Base-by-base conservation (phyloP, 768 basidiomycete species). In the Clitopilus hobsonii region DNA sequence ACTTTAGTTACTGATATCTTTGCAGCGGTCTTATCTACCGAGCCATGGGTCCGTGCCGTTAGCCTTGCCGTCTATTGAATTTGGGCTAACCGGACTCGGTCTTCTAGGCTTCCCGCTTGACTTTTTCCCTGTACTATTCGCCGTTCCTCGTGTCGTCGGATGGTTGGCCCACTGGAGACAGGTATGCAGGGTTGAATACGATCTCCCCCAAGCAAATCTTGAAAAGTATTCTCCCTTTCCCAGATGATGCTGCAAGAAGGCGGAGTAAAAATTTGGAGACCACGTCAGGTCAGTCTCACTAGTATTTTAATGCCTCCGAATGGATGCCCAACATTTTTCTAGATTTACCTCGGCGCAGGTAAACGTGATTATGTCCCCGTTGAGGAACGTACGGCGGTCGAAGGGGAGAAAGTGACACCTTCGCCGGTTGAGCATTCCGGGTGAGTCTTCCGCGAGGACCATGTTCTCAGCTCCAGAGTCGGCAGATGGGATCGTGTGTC, bases 101-200 rank as follows among this genome's bases (percentile, higher is more conserved):
- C 26, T 38, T 26, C 10, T 32, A 90, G 90, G 93, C 41, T 95
- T 95, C 80, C 94, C 94, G 1, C 78, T 90, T 60, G 94, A 96
- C 72, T 95, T 90, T 70, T 95, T 94, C 84, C 93, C 94, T 0
- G 93, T 96, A 20, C 73, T 96, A 27, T 96, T 96, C 64, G 92
- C 87, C 18, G 92, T 96, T 2, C 94, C 94, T 1, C 84, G 94
- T 20, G 91, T 96, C 6, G 91, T 92, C 24, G 93, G 94, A 18
- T 95, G 93, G 94, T 75, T 95, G 6, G 90, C 92, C 0, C 93
- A 94, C 69, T 95, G 93, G 93, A 79, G 90, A 53, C 90, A 91
- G 80, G 89, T 85, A 54, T 52, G 69, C 26, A 10, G 18, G 54
- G 45, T 24, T 51, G 47, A n/a, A 30, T n/a, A 11, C 41, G n/a